phyloP scores from a whole-genome alignment of 352 stramenopile genomes.

The Globisporangium nodosum region DNA sequence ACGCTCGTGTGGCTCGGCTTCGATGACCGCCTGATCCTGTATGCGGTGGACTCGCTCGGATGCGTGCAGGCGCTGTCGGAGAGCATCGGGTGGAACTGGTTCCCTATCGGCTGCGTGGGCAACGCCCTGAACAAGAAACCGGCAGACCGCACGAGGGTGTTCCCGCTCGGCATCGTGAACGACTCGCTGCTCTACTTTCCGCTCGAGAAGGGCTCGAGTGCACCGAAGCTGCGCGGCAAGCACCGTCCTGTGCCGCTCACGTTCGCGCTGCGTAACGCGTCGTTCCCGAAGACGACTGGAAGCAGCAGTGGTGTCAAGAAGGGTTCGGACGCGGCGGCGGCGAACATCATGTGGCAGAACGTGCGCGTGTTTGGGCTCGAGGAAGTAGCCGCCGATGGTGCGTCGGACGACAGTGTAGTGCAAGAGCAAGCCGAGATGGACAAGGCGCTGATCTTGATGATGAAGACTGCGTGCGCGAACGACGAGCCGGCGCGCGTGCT shows the following conservation, averaged over 20 bases:
- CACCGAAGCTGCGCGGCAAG: constrained; percentile 52
- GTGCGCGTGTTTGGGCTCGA: constrained; percentile 42
- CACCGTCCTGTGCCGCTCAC: constrained; percentile 71
- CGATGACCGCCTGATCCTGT: constrained; percentile 66
- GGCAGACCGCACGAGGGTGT: constrained; percentile 47
- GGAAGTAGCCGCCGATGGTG: constrained; percentile 1
- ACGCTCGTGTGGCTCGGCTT: constrained; percentile 73
- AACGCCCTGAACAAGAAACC: constrained; percentile 58
- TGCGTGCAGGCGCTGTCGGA: constrained; percentile 53
- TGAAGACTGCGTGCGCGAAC: constrained; percentile 67
- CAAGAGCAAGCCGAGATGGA: constrained; percentile 76
- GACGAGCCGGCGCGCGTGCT: constrained; percentile 65
- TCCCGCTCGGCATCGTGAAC: constrained; percentile 65
- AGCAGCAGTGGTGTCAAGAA: constrained; percentile 28
- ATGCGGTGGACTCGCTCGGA: constrained; percentile 63
- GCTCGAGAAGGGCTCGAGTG: constrained; percentile 35
- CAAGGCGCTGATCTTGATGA: constrained; percentile 79
- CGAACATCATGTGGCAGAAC: constrained; percentile 69
- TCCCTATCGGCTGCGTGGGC: constrained; percentile 62
- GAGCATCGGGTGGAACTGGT: constrained; percentile 60
- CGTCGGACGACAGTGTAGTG: constrained; percentile 25
- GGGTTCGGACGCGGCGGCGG: constrained; percentile 7
- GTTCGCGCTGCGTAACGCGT: constrained; percentile 45
- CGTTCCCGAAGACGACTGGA: constrained; percentile 41
- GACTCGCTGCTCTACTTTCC: constrained; percentile 74